These are phyloP conservation scores for Zoysia japonica DNA, from an alignment of 176 grass and related monocot species.

Conservation along the genomic window DNA sequence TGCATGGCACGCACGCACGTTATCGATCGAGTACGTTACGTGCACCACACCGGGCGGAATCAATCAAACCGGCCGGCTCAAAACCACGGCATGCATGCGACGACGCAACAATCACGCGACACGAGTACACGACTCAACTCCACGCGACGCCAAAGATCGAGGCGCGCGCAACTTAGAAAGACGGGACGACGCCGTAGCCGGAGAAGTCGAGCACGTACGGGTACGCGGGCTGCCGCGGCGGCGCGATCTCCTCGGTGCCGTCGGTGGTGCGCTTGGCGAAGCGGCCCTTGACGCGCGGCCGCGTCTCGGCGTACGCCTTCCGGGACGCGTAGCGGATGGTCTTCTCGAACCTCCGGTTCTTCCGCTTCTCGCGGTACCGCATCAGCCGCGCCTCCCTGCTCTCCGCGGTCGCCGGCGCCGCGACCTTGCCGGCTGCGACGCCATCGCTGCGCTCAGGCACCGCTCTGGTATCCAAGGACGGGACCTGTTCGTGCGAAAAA, in stretches of 20 bases:
- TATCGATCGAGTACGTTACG: background rate
- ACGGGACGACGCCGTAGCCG: conserved; percentile 70
- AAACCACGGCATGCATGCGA: conserved; percentile 30
- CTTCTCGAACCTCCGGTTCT: conserved; percentile 88
- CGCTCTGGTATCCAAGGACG: conserved; percentile 6
- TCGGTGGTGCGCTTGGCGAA: conserved; percentile 68
- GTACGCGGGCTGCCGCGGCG: background rate
- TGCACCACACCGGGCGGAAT: background rate
- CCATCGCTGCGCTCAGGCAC: conserved; percentile 30
- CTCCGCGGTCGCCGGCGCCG: background rate
- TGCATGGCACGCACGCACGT: conserved; percentile 14
- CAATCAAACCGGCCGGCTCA: background rate
- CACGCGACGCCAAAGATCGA: background rate
- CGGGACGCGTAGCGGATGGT: conserved; percentile 85
- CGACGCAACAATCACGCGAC: background rate
- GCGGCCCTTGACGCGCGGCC: conserved; percentile 79
- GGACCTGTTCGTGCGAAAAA: conserved; percentile 7
- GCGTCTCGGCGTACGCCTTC: conserved; percentile 82
- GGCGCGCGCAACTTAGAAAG: conserved; percentile 37
- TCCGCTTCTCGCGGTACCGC: conserved; percentile 87
- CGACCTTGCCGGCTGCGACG: background rate
- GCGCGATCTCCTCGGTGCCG: conserved; percentile 15
- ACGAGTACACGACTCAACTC: too few relatives aligned
- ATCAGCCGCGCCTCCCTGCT: conserved; percentile 73
- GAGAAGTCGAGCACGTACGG: conserved; percentile 52